Percentiles rank a stretch among this genome's conserved stretches.
Conservation (phyloP, 2,329 filamentous ascomycete species). For the Sarocladiaceae sp. region DNA sequence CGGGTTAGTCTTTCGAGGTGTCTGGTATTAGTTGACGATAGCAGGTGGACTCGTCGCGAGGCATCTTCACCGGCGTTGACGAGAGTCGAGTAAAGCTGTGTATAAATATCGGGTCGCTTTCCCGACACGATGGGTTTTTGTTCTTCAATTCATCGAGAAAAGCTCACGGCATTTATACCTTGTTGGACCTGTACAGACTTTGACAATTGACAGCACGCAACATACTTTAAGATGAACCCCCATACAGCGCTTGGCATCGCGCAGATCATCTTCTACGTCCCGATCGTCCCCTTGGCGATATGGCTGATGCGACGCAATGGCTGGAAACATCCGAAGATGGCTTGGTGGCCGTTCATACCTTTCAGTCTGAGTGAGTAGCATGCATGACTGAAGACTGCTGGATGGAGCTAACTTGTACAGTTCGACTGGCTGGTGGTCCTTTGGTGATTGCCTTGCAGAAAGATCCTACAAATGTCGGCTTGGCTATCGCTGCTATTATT, state of each 20-base stretch:
- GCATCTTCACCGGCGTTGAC: not conserved
- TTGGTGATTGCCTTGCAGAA: slow-evolving; percentile 19
- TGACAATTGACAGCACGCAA: no score
- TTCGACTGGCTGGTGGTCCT: slow-evolving; percentile 23
- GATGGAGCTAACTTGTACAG: slow-evolving; percentile 12
- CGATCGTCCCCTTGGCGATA: slow-evolving; percentile 19
- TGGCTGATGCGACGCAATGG: slow-evolving; percentile 21
- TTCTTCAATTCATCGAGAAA: not conserved
- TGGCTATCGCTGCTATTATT: slow-evolving; percentile 21
- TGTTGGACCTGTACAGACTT: no score
- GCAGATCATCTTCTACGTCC: slow-evolving; percentile 22
- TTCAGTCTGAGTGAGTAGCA: slow-evolving; percentile 18
- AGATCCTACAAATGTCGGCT: slow-evolving; percentile 16
- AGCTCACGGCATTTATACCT: not conserved
- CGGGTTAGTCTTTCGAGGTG: not conserved
- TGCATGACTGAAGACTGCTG: not conserved
- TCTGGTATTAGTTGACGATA: not conserved
- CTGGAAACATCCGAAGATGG: slow-evolving; percentile 20
- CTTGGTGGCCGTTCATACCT: slow-evolving; percentile 22
- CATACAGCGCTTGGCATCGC: slow-evolving; percentile 20
- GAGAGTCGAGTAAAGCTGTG: not conserved
- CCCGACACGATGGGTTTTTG: not conserved
- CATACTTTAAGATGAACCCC: slow-evolving; percentile 12
- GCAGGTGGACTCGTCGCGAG: no score
- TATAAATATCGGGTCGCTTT: not conserved